Evolutionary conservation across 352 stramenopile genomes (phyloP).

Genomic region (Phytophthora citricola): DNA sequence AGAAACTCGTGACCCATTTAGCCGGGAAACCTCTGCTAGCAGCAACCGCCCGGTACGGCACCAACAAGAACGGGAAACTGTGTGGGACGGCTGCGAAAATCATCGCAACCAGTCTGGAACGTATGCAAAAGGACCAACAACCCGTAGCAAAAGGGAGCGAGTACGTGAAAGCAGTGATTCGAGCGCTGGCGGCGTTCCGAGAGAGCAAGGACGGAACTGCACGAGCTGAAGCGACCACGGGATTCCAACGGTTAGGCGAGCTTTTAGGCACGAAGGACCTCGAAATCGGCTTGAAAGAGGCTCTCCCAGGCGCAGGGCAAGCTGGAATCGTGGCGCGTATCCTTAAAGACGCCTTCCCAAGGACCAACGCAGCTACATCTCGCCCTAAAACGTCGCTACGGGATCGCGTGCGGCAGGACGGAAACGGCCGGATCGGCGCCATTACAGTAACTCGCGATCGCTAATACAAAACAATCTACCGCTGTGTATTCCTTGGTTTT

Average conservation of each 20-base stretch:
- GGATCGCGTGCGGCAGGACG: constrained; percentile 38
- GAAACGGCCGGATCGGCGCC: constrained; percentile 6
- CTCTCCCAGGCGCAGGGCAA: constrained; percentile 31
- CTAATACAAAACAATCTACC: constrained; percentile 37
- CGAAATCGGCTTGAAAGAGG: constrained; percentile 35
- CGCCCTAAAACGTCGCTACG: constrained; percentile 37
- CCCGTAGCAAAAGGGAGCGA: constrained; percentile 13
- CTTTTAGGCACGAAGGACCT: constrained; percentile 44
- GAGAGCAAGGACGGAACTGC: constrained; percentile 58
- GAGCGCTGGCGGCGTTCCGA: constrained; percentile 51
- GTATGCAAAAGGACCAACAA: constrained; percentile 29
- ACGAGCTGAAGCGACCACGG: constrained; percentile 42
- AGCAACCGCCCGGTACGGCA: constrained; percentile 46
- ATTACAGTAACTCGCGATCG: constrained; percentile 11
- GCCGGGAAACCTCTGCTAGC: constrained; percentile 52
- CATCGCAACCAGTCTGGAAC: constrained; percentile 44
- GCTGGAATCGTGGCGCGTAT: constrained; percentile 41
- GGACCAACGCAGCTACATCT: not conserved
- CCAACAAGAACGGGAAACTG: constrained; percentile 69
- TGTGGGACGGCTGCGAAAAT: constrained; percentile 54
- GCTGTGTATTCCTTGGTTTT: constrained; percentile 21
- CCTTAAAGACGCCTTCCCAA: constrained; percentile 47
- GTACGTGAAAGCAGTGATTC: constrained; percentile 35
- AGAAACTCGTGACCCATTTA: constrained; percentile 49
- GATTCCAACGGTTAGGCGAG: constrained; percentile 53